Conservation (phyloP, 768 basidiomycete genomes). For the Phaffia tasmanica region DNA sequence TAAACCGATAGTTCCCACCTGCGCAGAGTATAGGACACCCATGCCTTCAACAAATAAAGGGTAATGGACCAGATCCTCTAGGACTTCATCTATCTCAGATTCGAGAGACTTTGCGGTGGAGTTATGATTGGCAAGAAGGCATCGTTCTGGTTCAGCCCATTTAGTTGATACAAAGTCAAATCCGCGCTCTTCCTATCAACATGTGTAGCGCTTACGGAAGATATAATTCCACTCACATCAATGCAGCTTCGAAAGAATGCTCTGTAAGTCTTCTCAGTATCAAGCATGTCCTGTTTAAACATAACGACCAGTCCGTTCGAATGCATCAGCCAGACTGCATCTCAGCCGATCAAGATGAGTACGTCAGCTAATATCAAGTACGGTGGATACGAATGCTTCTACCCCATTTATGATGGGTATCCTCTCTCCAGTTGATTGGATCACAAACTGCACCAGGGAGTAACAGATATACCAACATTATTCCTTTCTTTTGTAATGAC, state of each 20-base stretch:
- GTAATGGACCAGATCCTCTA: neutral
- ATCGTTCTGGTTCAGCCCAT: constrained; percentile 5
- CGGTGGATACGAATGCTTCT: neutral
- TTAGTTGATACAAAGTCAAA: neutral
- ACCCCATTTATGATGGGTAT: constrained; percentile 19
- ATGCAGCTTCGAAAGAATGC: constrained; percentile 10
- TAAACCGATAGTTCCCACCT: neutral
- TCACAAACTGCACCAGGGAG: constrained; percentile 2
- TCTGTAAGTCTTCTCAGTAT: constrained; percentile 14
- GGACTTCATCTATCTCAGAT: neutral
- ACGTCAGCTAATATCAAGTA: too few species aligned
- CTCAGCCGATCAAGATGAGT: too few species aligned
- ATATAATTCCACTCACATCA: neutral
- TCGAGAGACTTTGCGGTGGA: constrained; percentile 3
- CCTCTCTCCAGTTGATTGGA: constrained; percentile 17
- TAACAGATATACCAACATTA: too few species aligned
- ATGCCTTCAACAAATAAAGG: constrained; percentile 5
- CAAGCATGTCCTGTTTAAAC: constrained; percentile 8
- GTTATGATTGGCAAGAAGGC: constrained; percentile 3
- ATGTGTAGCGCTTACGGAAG: too few species aligned
- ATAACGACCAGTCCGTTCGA: too few species aligned
- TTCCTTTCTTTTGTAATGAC: too few species aligned
- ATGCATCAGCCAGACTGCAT: neutral
- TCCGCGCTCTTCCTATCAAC: too few species aligned
- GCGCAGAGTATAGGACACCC: constrained; percentile 1